A percentile compares a stretch with the other conserved stretches of the same genome.
Evolutionary conservation across 2,329 filamentous ascomycete genomes (phyloP).

Genomic region (Sporothrix luriei): DNA sequence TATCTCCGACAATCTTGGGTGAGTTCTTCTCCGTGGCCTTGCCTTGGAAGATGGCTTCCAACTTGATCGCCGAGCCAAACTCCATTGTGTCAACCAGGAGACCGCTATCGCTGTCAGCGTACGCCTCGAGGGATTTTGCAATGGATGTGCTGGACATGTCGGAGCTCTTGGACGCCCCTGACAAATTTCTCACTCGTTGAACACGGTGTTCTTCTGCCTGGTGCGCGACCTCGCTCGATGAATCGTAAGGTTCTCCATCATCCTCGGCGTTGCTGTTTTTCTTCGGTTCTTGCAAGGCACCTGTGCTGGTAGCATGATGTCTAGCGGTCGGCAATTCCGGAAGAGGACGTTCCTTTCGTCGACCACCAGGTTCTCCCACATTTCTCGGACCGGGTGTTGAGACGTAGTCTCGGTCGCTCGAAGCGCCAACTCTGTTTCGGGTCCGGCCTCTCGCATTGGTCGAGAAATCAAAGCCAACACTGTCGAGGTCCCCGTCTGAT

Average conservation of each 20-base stretch:
- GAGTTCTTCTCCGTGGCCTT: not conserved
- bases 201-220: not conserved
- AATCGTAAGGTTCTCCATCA: not conserved
- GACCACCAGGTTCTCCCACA: not conserved
- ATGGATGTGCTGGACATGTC: conserved; percentile 34
- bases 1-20: not conserved
- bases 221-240: not conserved
- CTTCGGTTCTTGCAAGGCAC: too few species aligned
- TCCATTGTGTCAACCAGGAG: conserved; percentile 26
- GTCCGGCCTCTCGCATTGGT: not conserved
- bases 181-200: not conserved
- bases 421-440: too few species aligned
- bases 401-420: not conserved
- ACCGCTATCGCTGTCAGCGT: conserved; percentile 28
- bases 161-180: conserved; percentile 2
- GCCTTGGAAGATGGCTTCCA: conserved; percentile 21
- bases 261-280: not conserved
- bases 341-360: not conserved
- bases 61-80: conserved; percentile 21
- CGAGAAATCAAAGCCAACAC: conserved; percentile 42
- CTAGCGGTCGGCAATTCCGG: not conserved
- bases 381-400: not conserved
- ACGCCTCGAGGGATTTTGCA: conserved; percentile 31
- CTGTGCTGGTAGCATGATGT: not conserved
- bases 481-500: conserved; percentile 67